Base-by-base conservation (phyloP, 495 filamentous ascomycete species). In the Amniculicola lignicola region DNA sequence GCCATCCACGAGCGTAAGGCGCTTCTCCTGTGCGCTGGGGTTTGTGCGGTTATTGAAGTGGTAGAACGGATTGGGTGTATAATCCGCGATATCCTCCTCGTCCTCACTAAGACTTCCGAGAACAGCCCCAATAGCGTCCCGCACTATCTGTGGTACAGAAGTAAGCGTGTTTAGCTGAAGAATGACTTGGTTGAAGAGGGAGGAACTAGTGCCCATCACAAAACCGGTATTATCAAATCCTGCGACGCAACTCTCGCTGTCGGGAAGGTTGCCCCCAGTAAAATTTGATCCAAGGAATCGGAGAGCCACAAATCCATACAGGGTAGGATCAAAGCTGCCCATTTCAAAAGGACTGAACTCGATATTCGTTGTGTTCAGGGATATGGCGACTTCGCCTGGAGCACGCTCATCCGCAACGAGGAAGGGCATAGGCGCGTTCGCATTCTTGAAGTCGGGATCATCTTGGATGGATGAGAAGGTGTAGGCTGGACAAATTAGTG, bases 341-440 rank as follows among this genome's bases (percentile, higher is more conserved):
- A 95, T 79, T 61, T 97, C 92, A 69, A 79, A 94, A 0, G 93
- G 89, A 67, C 84, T 92, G 77, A 95, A 89, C 63, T 94, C 90
- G 57, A 77, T 87, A 38, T 93, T 81, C 3, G 92, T 95, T 0
- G 89, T 77, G 66, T 95, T 95, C 38, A 81, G 68, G 4, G 86
- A 78, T 33, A 95, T 69, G 39, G 89, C 69, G 3, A 63, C 66
- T 28, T 86, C 78, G 6, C 79, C 82, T 0, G 88, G 88, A 28
- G 78, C 74, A 29, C 90, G 82, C 31, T 79, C 83, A 66, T 94
- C 87, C 0, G 88, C 79, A 6, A 96, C 81, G 6, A 96, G 65
- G 40, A 97, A 76, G 0, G 93, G 93, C 75, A 96, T 81, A 5
- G 92, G 92, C 27, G 83, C 80, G 33, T 82, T 69, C n/a, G 76